Percentiles rank a stretch among this genome's conserved stretches.
phyloP scores from a whole-genome alignment of 2,329 filamentous ascomycete species.

The Cladosporium phlei region DNA sequence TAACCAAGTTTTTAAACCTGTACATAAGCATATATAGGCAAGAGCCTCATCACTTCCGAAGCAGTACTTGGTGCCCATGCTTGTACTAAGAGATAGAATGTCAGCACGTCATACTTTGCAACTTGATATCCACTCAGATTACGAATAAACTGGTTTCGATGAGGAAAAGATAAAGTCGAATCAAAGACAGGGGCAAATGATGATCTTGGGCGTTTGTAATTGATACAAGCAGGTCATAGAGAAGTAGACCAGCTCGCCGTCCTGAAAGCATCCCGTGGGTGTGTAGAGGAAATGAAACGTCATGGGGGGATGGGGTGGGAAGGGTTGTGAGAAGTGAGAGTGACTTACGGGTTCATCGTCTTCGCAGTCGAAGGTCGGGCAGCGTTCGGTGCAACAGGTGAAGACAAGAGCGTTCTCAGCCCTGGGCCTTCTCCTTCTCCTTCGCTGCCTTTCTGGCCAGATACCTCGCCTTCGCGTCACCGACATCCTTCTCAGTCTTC shows the following conservation, averaged over 20 bases:
- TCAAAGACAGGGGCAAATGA: slow-evolving; percentile 23
- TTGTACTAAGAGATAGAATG: not conserved
- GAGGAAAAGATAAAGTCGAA: slow-evolving; percentile 14
- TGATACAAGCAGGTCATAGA: slow-evolving; percentile 30
- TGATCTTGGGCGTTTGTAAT: slow-evolving; percentile 26
- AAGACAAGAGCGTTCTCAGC: slow-evolving; percentile 17
- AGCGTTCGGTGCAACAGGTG: too few relatives aligned
- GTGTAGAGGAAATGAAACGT: not conserved
- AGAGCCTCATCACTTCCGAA: too few relatives aligned
- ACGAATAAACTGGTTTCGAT: too few relatives aligned
- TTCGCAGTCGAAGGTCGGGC: not conserved
- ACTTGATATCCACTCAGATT: slow-evolving; percentile 14
- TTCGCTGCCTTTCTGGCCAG: slow-evolving; percentile 70
- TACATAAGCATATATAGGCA: too few relatives aligned
- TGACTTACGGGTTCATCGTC: not conserved
- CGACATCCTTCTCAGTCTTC: slow-evolving; percentile 73
- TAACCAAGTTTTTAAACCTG: too few relatives aligned
- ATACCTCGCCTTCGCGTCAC: slow-evolving; percentile 73
- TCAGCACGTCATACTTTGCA: slow-evolving; percentile 16
- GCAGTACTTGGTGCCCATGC: too few relatives aligned
- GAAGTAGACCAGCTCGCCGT: slow-evolving; percentile 28
- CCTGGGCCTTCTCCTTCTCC: slow-evolving; percentile 45
- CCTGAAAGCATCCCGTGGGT: slow-evolving; percentile 23
- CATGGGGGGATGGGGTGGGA: not conserved
- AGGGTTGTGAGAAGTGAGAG: not conserved